These are phyloP conservation scores for Craterostigma plantagineum DNA, from an alignment of 257 asterid species.

Conservation along the genomic window DNA sequence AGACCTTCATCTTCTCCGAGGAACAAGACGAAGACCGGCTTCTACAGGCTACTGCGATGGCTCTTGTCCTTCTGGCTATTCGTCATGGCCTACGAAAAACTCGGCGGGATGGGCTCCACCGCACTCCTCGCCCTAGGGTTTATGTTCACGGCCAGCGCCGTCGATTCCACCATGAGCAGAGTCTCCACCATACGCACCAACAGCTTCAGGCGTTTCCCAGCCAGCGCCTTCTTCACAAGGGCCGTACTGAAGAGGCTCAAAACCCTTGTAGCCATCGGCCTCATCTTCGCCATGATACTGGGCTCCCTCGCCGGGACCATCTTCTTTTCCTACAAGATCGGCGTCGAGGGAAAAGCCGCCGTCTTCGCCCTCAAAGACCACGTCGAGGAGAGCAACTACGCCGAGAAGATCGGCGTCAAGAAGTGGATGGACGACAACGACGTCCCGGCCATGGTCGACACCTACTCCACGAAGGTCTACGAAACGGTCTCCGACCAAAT, in stretches of 20 bases:
- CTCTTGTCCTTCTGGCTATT: slow-evolving; percentile 83
- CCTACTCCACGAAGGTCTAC: slow-evolving; percentile 48
- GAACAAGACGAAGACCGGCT: slow-evolving; percentile 57
- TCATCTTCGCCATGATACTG: slow-evolving; percentile 62
- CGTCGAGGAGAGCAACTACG: slow-evolving; percentile 70
- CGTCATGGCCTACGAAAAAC: slow-evolving; percentile 55
- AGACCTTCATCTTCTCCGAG: neutral
- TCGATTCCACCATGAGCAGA: slow-evolving; percentile 58
- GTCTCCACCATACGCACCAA: slow-evolving; percentile 56
- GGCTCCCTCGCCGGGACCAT: slow-evolving; percentile 55
- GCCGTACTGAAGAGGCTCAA: slow-evolving; percentile 50
- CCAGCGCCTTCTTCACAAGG: slow-evolving; percentile 62
- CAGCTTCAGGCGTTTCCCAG: slow-evolving; percentile 50
- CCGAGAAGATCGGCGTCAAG: slow-evolving; percentile 75
- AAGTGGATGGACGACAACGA: slow-evolving; percentile 96
- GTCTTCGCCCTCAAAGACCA: slow-evolving; percentile 67
- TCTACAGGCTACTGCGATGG: slow-evolving; percentile 48
- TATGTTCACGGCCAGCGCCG: slow-evolving; percentile 35
- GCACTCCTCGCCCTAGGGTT: slow-evolving; percentile 51
- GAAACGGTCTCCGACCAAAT: slow-evolving; percentile 73
- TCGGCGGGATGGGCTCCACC: slow-evolving; percentile 49
- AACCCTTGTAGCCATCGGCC: slow-evolving; percentile 68
- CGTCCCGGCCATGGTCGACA: slow-evolving; percentile 81
- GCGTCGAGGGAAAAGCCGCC: slow-evolving; percentile 81
- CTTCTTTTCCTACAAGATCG: slow-evolving; percentile 78